A percentile compares a stretch with the other conserved stretches of the same genome.
Conservation (phyloP, 2,329 filamentous ascomycete species). For the Lizonia empirigonia region DNA sequence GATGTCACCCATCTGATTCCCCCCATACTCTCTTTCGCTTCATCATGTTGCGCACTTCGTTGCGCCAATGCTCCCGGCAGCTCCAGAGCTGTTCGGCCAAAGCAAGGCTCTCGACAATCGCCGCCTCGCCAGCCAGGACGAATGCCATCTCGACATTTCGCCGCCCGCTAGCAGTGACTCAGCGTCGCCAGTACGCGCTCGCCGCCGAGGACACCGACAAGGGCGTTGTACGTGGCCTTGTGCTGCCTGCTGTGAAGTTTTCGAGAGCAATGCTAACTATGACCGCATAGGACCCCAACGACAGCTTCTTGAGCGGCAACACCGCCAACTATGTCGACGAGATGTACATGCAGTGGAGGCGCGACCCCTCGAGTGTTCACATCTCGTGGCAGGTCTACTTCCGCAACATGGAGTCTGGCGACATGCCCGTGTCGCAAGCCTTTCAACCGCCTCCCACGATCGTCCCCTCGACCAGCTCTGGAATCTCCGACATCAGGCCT, state of each 20-base stretch:
- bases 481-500: conserved; percentile 72
- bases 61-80: conserved; percentile 69
- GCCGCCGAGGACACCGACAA: conserved; percentile 63
- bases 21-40: conserved; percentile 25
- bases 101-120: conserved; percentile 52
- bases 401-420: conserved; percentile 97
- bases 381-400: conserved; percentile 99
- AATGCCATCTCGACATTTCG: conserved; percentile 54
- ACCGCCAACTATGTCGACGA: conserved; percentile 99
- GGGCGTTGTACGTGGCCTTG: conserved; percentile 61
- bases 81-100: conserved; percentile 61
- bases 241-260: conserved; percentile 2
- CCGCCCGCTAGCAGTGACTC: conserved; percentile 53
- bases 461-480: conserved; percentile 79
- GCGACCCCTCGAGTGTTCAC: conserved; percentile 91
- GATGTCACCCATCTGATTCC: conserved; percentile 36
- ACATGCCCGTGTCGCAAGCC: conserved; percentile 96
- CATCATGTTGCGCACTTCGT: conserved; percentile 74
- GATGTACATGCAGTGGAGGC: conserved; percentile 99
- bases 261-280: conserved; percentile 30
- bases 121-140: conserved; percentile 46
- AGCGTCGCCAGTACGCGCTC: conserved; percentile 63
- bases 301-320: conserved; percentile 95
- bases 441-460: conserved; percentile 95
- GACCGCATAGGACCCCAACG: conserved; percentile 73